Base-by-base conservation (phyloP, 768 basidiomycete species). In the Suillus bovinus region DNA sequence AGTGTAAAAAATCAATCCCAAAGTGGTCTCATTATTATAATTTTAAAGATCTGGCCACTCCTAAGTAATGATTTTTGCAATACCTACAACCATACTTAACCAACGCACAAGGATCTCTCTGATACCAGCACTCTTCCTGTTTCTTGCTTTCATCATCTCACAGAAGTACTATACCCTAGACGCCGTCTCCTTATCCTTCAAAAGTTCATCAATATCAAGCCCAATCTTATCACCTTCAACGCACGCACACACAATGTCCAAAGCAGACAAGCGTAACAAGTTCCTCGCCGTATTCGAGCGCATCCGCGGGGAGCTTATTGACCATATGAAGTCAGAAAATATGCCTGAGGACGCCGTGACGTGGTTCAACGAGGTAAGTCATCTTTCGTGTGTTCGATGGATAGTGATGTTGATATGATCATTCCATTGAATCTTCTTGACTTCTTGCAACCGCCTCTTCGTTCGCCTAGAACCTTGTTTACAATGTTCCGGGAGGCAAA, bases 401-500 rank as follows among this genome's bases (percentile, higher is more conserved):
- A 38, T 36, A 34, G 31, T 49, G 22, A 8, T 58, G 24, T 46
- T 60, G 27, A 49, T 17, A 27, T 20, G 24, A n/a, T 41, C 16
- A 50, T 29, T 7, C 22, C 11, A 7, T 47, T 14, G 22, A 11
- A 44, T 46, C 44, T 50, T 55, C 44, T 56, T 69, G 66, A 66
- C 27, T 17, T 49, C 24, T 14, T 49, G 47, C 47, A 47, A 47
- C 22, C 22, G 5, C 46, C 6, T 46, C 24, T 16, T 47, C 16
- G 27, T 27, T 49, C 14, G 24, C 4, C 27, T 67, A 95, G 93
- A 95, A 84, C 73, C 79, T 99, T 61, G 85, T 95, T 67, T 91
- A 94, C 81, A 99, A 98, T 76, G 90, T 93, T n/a, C 95, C 95
- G 0, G 93, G 94, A 46, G 95, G 94, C 4, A 99, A 99, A 77